Evolutionary conservation across 139 green algal species (phyloP).

Genomic region (Raphidocelis subcapitata): DNA sequence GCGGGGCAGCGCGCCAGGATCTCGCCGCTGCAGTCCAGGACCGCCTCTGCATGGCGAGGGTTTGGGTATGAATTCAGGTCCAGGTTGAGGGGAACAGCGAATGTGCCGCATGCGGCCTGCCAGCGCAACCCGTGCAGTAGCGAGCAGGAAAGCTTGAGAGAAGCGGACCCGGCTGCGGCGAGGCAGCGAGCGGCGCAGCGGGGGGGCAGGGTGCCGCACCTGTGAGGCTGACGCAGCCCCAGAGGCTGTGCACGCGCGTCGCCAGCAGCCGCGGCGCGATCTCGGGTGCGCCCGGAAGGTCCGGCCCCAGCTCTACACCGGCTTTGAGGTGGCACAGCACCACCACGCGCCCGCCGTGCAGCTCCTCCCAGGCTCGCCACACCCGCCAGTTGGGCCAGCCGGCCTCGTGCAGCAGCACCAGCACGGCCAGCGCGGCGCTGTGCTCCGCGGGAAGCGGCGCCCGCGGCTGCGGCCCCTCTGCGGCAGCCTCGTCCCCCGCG

Average conservation of each 20-base stretch:
- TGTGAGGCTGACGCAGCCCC: slow-evolving; percentile 22
- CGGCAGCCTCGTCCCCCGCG: too few species aligned
- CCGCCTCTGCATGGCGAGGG: neutral
- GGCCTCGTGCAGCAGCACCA: slow-evolving; percentile 16
- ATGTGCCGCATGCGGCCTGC: neutral
- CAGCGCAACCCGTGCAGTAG: neutral
- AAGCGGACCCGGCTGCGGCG: neutral
- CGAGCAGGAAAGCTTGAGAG: neutral
- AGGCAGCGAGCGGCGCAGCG: neutral
- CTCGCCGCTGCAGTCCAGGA: slow-evolving; percentile 3
- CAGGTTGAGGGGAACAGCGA: neutral
- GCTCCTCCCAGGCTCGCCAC: slow-evolving; percentile 15
- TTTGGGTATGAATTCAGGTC: neutral
- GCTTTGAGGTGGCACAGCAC: slow-evolving; percentile 24
- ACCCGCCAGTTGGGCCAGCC: slow-evolving; percentile 3
- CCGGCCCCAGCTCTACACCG: neutral
- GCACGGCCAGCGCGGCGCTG: too few species aligned
- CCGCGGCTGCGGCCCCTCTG: too few species aligned
- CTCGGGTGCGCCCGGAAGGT: neutral
- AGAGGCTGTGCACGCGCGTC: neutral
- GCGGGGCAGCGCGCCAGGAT: slow-evolving; percentile 17
- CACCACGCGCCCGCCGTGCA: slow-evolving; percentile 5
- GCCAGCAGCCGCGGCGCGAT: slow-evolving; percentile 1
- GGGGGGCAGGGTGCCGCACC: neutral
- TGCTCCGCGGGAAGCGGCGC: too few species aligned